A percentile compares a stretch with the other conserved stretches of the same genome.
These are phyloP conservation scores for Barnettozyma populi DNA, from an alignment of 805 yeast species.

Conservation along the genomic window DNA sequence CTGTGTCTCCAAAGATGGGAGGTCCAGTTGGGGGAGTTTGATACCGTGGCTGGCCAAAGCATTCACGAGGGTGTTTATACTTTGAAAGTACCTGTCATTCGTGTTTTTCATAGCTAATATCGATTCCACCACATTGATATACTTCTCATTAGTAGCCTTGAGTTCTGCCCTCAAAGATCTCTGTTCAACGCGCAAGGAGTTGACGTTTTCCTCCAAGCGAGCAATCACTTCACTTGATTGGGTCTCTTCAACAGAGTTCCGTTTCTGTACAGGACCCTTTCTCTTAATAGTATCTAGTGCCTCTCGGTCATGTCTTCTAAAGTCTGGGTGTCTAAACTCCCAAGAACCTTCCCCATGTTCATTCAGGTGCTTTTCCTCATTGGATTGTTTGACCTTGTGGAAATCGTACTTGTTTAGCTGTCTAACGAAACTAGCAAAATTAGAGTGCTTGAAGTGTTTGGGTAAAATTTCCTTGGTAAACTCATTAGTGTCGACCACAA, in stretches of 20 bases:
- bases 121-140: conserved; percentile 59
- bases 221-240: conserved; percentile 13
- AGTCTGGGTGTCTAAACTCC: conserved; percentile 94
- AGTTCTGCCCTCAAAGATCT: conserved; percentile 32
- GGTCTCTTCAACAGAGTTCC: conserved; percentile 26
- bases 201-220: conserved; percentile 18
- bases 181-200: conserved; percentile 25
- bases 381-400: conserved; percentile 82
- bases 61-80: conserved; percentile 45
- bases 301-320: conserved; percentile 68
- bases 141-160: conserved; percentile 45
- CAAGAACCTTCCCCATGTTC: conserved; percentile 77
- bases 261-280: conserved; percentile 61
- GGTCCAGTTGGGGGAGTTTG: conserved; percentile 57
- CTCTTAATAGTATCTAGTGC: conserved; percentile 83
- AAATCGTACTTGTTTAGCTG: conserved; percentile 96
- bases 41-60: conserved; percentile 55
- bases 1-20: conserved; percentile 33
- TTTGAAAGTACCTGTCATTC: conserved; percentile 51
- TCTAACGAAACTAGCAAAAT: conserved; percentile 91
- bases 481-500: conserved; percentile 84
- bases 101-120: conserved; percentile 49
- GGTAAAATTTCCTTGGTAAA: conserved; percentile 88
- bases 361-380: conserved; percentile 48
- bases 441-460: conserved; percentile 88